Base-by-base conservation (phyloP, 108 stramenopile species). In the Schizochytrium sp. region DNA sequence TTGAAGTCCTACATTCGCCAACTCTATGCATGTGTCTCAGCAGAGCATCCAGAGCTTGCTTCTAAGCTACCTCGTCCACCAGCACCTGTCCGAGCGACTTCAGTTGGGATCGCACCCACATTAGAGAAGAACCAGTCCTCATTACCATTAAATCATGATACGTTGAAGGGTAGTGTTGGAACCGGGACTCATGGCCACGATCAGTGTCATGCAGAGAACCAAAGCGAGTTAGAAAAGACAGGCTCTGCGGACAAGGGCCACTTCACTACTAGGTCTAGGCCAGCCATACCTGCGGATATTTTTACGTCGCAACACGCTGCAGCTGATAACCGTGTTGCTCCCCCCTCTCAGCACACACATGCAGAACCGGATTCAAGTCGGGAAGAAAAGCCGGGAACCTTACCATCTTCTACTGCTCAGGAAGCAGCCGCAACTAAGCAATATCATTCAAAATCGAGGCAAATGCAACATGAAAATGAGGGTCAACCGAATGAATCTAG, bases 1-100 rank as follows among this genome's bases (percentile, higher is more conserved):
- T 53, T 83, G 38, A 49, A 55, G 50, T 47, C 76, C 12, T 83
- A 83, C 3, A 40, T 42, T n/a, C 76, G 76, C 28, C 76, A 40
- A n/a, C 10, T 83, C 50, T n/a, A 83, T 38, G 45, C 76, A 55
- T 5, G 49, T 7, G 76, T 83, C 15, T 10, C 76, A 7, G 76
- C 47, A 10, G n/a, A 83, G 76, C 50, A 49, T 42, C 76, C 76
- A 83, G 3, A 50, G 12, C 50, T 83, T 53, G 15, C 15, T 5
- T 10, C 76, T 28, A 17, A 55, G 47, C 3, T 83, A 10, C 76
- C 76, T 40, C 28, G 28, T 55, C 50, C 28, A 42, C 76, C 76
- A 10, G 10, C 76, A 7, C 5, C 53, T 42, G 5, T 83, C 7
- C 64, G 64, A 38, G 44, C 76, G 55, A 83, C 15, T n/a, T 0